A percentile compares a stretch with the other conserved stretches of the same genome.
These are phyloP conservation scores for Cucurbita moschata DNA, from an alignment of 306 rosid genomes.

Conservation along the genomic window DNA sequence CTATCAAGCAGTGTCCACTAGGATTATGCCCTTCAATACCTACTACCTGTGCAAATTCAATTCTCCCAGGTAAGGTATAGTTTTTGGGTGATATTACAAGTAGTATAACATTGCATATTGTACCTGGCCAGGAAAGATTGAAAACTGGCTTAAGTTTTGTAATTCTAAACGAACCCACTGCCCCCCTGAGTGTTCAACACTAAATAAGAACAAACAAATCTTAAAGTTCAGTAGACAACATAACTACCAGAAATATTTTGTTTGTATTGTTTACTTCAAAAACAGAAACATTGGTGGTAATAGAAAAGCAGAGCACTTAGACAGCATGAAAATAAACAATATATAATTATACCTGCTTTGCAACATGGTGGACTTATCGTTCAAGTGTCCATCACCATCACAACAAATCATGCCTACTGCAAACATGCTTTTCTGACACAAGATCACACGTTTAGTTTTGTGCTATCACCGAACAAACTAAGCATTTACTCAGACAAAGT, in stretches of 20 bases:
- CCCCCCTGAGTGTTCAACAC: slow-evolving; percentile 79
- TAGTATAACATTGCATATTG: slow-evolving; percentile 4
- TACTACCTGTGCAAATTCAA: slow-evolving; percentile 47
- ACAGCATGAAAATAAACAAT: not conserved
- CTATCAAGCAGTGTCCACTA: slow-evolving; percentile 90
- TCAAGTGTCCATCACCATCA: slow-evolving; percentile 85
- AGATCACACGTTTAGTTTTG: slow-evolving; percentile 13
- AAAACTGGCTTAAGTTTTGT: slow-evolving; percentile 48
- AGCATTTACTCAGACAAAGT: not conserved
- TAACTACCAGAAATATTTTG: slow-evolving; percentile 1
- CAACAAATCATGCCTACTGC: slow-evolving; percentile 77
- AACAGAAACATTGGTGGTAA: not conserved
- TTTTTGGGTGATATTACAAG: slow-evolving; percentile 3
- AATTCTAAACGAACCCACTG: slow-evolving; percentile 80
- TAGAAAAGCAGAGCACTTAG: not conserved
- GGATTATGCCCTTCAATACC: slow-evolving; percentile 92
- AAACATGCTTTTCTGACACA: slow-evolving; percentile 70
- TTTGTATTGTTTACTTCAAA: not conserved
- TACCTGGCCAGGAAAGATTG: slow-evolving; percentile 97
- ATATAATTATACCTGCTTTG: slow-evolving; percentile 59
- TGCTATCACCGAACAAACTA: not conserved
- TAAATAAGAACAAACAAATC: slow-evolving; percentile 8
- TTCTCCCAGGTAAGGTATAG: slow-evolving; percentile 9
- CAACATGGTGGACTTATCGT: slow-evolving; percentile 74
- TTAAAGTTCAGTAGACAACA: slow-evolving; percentile 9